Percentiles rank a stretch among this genome's conserved stretches.
Conservation (phyloP, 164 flowering plant species). For the Magnolia changhungtana region DNA sequence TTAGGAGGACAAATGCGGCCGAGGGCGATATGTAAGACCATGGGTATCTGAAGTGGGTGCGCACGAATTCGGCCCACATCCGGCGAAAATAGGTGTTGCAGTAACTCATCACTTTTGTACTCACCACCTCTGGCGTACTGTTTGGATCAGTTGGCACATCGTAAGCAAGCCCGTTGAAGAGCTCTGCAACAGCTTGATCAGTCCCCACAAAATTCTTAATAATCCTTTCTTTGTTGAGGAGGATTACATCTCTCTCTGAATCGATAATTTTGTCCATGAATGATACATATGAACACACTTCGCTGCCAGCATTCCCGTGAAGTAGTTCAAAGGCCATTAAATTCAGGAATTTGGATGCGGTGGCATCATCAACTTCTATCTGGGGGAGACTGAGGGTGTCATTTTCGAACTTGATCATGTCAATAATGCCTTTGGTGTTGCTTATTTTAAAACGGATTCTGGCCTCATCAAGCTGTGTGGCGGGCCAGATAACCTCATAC, state of each 20-base stretch:
- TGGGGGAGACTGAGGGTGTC: conserved; percentile 44
- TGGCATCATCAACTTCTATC: conserved; percentile 40
- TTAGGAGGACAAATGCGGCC: too few relatives aligned
- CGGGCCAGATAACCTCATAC: conserved; percentile 28
- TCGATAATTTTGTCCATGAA: conserved; percentile 64
- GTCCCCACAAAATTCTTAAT: too few relatives aligned
- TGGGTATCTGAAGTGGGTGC: too few relatives aligned
- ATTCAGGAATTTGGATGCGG: conserved; percentile 46
- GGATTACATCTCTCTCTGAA: conserved; percentile 31
- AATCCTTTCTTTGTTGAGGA: too few relatives aligned
- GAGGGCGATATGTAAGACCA: too few relatives aligned
- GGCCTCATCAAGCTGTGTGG: conserved; percentile 46
- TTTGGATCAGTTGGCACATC: conserved; percentile 43
- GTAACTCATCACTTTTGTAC: conserved; percentile 30
- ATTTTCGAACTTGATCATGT: conserved; percentile 36
- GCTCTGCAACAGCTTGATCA: conserved; percentile 48
- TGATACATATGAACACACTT: conserved; percentile 43
- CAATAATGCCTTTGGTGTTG: conserved; percentile 35
- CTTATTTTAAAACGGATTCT: conserved; percentile 46
- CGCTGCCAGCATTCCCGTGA: conserved; percentile 54
- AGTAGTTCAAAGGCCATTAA: conserved; percentile 52
- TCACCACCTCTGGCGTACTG: conserved; percentile 29
- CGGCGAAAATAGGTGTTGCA: conserved; percentile 37
- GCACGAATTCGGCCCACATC: too few relatives aligned
- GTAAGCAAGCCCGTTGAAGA: conserved; percentile 46